Base-by-base conservation (phyloP, 805 yeast genomes). In the Cyberlindnera japonica region DNA sequence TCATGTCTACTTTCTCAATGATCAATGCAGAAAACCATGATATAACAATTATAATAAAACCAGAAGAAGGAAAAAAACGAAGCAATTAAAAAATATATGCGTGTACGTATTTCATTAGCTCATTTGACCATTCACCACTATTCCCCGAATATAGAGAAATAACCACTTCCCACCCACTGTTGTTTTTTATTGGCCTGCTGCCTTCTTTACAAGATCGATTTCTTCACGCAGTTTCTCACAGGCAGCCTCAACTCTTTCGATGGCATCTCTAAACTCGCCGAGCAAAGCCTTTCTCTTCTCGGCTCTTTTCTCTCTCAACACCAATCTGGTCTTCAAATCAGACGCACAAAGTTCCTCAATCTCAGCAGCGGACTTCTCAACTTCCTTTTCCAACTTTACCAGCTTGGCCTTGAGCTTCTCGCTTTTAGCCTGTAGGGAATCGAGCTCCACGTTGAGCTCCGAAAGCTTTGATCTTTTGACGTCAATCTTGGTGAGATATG, bases 381-480 rank as follows among this genome's bases (percentile, higher is more conserved):
- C 24, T 6, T 61, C 65, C 10, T 44, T 35, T 1, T 26, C 17
- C 7, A 64, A 43, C 37, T 62, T 69, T 3, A 49, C 46, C 33
- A 54, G 49, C 43, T 65, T 69, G 29, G 48, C 51, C 11, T 45
- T 39, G 16, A 62, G 41, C 37, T 59, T 63, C 11, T 67, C 71
- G 23, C 56, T 58, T 44, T 67, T 69, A 20, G 53, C 51, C 2
- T 50, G 24, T 9, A 65, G 40, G 8, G 54, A 55, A 7, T 50
- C 53, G 33, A 59, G 44, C 22, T 68, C 71, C 5, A 38, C 39
- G n/a, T 50, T 55, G 20, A 65, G 28, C 9, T 50, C 44, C 5
- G 51, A 47, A 3, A 66, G 47, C 14, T 48, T 45, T 3, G 44
- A 40, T 29, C 52, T 47, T 25, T 55, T 49, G 7, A 44, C 42